These are phyloP conservation scores for Alternaria alternata DNA, from an alignment of 2,329 filamentous ascomycete genomes.

Conservation along the genomic window DNA sequence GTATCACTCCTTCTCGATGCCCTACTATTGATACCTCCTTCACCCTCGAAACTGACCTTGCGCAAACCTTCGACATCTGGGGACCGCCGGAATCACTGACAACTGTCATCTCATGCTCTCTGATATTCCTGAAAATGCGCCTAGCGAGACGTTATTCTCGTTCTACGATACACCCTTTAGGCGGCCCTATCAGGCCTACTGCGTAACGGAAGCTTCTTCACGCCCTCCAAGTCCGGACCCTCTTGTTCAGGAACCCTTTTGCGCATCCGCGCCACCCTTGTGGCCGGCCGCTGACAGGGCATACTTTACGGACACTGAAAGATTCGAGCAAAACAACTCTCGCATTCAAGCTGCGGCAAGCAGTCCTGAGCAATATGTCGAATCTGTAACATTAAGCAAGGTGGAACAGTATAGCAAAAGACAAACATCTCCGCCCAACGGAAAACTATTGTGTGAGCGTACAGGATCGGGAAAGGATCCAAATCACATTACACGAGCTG, in stretches of 20 bases:
- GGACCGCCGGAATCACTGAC: not conserved
- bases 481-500: conserved; percentile 25
- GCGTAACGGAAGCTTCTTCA: conserved; percentile 29
- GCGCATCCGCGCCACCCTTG: not conserved
- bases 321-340: not conserved
- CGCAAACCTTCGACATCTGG: not conserved
- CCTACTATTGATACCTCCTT: not conserved
- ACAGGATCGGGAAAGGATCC: conserved; percentile 7
- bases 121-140: not conserved
- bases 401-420: conserved; percentile 8
- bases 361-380: not conserved
- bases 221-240: conserved; percentile 23
- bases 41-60: not conserved
- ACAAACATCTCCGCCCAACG: conserved; percentile 3
- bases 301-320: not conserved
- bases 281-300: not conserved
- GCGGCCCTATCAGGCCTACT: conserved; percentile 31
- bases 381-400: not conserved
- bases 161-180: not conserved
- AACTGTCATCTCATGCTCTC: not conserved
- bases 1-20: not conserved
- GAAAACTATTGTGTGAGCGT: not conserved
- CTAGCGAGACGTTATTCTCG: conserved; percentile 6
- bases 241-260: conserved; percentile 17
- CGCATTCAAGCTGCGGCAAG: not conserved